Evolutionary conservation across 768 basidiomycete species (phyloP), one percentile per base, ranked within the genome.

Genomic region (Gloeophyllum trabeum): DNA sequence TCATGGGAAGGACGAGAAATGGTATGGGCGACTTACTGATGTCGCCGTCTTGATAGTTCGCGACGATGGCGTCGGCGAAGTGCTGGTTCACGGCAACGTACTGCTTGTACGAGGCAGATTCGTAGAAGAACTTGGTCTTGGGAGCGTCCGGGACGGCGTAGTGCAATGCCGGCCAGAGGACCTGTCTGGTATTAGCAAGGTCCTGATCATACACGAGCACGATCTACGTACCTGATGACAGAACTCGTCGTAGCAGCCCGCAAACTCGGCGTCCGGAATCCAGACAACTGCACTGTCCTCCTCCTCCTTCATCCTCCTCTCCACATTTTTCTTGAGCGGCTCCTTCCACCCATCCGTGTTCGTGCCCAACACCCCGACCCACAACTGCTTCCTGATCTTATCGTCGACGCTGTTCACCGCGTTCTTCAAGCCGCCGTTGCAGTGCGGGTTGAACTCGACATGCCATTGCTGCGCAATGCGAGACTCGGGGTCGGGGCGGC

Each of bases 31-130:
- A 50, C 55, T 10, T 21, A 76, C 71, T 77, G 54, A 98, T 78
- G 59, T 99, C 94, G 39, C 94, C 94, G 19, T 89, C 85, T 49
- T 76, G 71, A 61, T 90, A 91, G 35, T 78, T 71, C 5, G 75
- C 71, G 37, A 83, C 76, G 58, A 97, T 92, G 34, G 74, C 71
- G 36, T 86, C 76, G 0, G 93, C 93, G 54, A 96, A 97, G 35
- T 83, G 79, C 56, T 83, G 70, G 66, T 99, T 99, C 46, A 93
- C 90, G 7, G 82, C 73, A 45, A 80, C 76, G 58, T 97, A 98
- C 50, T 91, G 82, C 50, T 79, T 76, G 68, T 79, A 97, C 0
- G 81, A 73, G 0, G 71, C 81, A 24, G 76, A 78, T 61, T 91
- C 86, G 59, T 81, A 86, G 56, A 84, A 87, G 28, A 50, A 53